Evolutionary conservation across 768 basidiomycete species (phyloP), one percentile per base, ranked within the genome.

Genomic region (Sistotremastrum suecicum): DNA sequence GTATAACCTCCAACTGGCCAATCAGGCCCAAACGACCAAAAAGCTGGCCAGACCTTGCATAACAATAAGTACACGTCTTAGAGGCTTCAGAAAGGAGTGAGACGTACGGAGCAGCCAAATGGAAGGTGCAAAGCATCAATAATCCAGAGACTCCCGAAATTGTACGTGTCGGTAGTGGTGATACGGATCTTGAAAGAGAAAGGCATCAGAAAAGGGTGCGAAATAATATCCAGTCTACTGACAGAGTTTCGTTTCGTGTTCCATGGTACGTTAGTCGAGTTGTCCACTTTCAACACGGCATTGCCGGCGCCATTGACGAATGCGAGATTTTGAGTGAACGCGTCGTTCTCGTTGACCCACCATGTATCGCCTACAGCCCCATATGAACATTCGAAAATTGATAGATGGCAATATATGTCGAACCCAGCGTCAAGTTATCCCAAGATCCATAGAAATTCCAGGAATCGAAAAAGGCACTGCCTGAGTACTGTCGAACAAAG

Each of bases 211-310:
- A 31, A 30, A 42, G 33, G 48, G 34, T n/a, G 5, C 36, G 9
- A 36, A 47, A 35, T 34, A 34, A 30, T n/a, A 11, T 29, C 5
- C 36, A 31, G 30, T 28, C 39, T 6, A 43, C 66, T 47, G 49
- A 85, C 83, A 31, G 83, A 71, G 51, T 78, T 74, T 37, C 84
- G 65, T 50, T 75, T 69, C 39, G 73, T 54, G 46, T 70, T 68
- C 29, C 58, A 60, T 10, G 66, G 60, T 1, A 85, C 70, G 39
- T 68, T 67, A 7, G 75, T 75, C 5, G 63, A 60, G 55, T 85
- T 84, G 66, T 88, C 85, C 5, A 88, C 84, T 53, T 71, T 76
- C 42, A 90, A 65, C 50, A 90, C 69, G 4, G 77, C 79, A 46
- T 79, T 74, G 5, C 81, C 77, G 1, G 68, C 68, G 38, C 54